phyloP scores from a whole-genome alignment of 768 basidiomycete species.

The Kondoa subrosea region DNA sequence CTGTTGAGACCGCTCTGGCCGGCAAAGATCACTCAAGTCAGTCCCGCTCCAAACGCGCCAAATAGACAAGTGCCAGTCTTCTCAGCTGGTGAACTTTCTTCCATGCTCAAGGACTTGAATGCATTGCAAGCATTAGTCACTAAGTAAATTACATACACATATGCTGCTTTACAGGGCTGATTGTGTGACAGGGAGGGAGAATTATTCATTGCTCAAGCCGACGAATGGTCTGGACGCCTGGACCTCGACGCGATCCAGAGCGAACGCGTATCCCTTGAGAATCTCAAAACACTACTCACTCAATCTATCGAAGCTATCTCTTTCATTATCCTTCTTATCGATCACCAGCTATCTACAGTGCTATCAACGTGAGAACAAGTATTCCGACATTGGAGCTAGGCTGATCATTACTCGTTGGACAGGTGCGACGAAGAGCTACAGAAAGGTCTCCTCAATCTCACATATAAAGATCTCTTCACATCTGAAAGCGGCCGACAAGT shows the following conservation, averaged over 20 bases:
- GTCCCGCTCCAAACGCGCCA: background rate
- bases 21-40: slow-evolving; percentile 45
- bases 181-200: slow-evolving; percentile 70
- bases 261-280: slow-evolving; percentile 48
- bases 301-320: slow-evolving; percentile 87
- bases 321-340: slow-evolving; percentile 76
- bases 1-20: slow-evolving; percentile 78
- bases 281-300: slow-evolving; percentile 49
- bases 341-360: slow-evolving; percentile 73
- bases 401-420: background rate
- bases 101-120: background rate
- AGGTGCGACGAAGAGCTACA: slow-evolving; percentile 63
- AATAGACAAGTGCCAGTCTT: background rate
- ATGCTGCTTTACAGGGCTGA: slow-evolving; percentile 28
- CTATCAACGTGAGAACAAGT: slow-evolving; percentile 51
- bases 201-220: slow-evolving; percentile 63
- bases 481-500: slow-evolving; percentile 68
- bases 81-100: background rate
- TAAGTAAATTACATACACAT: background rate
- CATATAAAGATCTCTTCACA: slow-evolving; percentile 75
- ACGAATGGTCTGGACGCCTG: slow-evolving; percentile 37
- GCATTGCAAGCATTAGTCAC: background rate
- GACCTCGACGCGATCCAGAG: slow-evolving; percentile 68
- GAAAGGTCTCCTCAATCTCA: slow-evolving; percentile 49
- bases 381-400: slow-evolving; percentile 12